Conservation (phyloP, 257 asterid genomes). For the Solanum microdontum region DNA sequence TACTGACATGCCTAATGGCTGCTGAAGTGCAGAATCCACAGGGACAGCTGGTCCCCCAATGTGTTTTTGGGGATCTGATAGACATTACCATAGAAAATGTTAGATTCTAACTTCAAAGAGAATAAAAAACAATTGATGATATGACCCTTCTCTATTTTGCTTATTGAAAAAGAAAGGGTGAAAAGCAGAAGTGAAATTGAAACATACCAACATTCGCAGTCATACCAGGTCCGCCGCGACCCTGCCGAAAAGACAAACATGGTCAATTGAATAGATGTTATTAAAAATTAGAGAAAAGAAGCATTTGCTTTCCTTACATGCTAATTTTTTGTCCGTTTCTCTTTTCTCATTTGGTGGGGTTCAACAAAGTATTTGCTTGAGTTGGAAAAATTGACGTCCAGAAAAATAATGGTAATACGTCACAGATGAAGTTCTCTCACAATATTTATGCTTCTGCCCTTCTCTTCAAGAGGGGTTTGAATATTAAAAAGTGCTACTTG, state of each 20-base stretch:
- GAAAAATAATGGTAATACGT: neutral
- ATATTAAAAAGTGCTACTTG: neutral
- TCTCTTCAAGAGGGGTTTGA: neutral
- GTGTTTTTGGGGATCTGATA: conserved; percentile 50
- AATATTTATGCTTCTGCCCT: neutral
- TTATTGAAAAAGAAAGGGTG: neutral
- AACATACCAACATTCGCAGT: conserved; percentile 44
- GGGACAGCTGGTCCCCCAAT: conserved; percentile 42
- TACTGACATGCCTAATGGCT: conserved; percentile 73
- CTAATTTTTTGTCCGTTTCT: neutral
- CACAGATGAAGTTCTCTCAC: neutral
- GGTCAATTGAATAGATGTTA: neutral
- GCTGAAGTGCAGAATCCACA: conserved; percentile 46
- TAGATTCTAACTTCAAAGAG: neutral
- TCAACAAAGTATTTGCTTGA: neutral
- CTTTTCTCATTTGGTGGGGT: neutral
- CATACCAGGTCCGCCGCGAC: conserved; percentile 55
- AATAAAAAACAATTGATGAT: neutral
- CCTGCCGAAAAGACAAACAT: conserved; percentile 42
- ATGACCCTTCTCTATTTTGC: neutral
- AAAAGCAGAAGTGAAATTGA: conserved; percentile 4
- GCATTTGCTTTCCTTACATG: no score
- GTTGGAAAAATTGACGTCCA: neutral
- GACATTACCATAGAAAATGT: neutral
- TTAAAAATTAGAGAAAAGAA: neutral